Conservation (phyloP, 805 yeast genomes). For the Ogataea paraovalis region DNA sequence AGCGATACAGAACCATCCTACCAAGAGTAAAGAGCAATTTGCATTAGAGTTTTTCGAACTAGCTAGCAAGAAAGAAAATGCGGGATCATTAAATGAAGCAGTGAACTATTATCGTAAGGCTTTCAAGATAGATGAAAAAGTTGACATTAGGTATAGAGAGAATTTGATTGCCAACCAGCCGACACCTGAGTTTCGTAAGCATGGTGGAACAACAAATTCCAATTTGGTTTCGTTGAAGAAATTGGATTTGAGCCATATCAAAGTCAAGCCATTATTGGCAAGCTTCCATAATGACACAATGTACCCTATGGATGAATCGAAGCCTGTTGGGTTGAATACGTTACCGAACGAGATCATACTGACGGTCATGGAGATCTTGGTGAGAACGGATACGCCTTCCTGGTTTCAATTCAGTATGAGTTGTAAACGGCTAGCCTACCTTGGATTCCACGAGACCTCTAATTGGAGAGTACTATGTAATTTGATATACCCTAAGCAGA, state of each 20-base stretch:
- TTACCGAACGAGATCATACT: slow-evolving; percentile 59
- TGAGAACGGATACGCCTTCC: slow-evolving; percentile 49
- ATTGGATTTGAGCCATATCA: slow-evolving; percentile 38
- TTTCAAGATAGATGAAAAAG: slow-evolving; percentile 50
- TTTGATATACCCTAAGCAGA: slow-evolving; percentile 50
- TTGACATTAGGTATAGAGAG: slow-evolving; percentile 66
- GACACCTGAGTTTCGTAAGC: slow-evolving; percentile 18
- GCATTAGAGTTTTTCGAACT: slow-evolving; percentile 66
- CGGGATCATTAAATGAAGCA: slow-evolving; percentile 81
- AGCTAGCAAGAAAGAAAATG: slow-evolving; percentile 67
- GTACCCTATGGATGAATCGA: slow-evolving; percentile 25
- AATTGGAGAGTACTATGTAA: slow-evolving; percentile 50
- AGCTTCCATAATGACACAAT: slow-evolving; percentile 32
- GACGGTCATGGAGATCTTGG: slow-evolving; percentile 44
- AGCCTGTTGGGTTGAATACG: slow-evolving; percentile 39
- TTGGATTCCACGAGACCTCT: slow-evolving; percentile 50
- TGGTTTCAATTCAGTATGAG: slow-evolving; percentile 62
- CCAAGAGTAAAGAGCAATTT: slow-evolving; percentile 27
- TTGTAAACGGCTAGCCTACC: slow-evolving; percentile 51
- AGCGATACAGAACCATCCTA: slow-evolving; percentile 28
- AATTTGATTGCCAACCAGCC: slow-evolving; percentile 34
- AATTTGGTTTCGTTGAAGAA: slow-evolving; percentile 12
- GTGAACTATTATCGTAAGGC: slow-evolving; percentile 70
- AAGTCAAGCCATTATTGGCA: slow-evolving; percentile 38
- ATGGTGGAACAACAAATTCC: slow-evolving; percentile 1